Base-by-base conservation (phyloP, 139 green algal species). In the Chlorella sorokiniana region DNA sequence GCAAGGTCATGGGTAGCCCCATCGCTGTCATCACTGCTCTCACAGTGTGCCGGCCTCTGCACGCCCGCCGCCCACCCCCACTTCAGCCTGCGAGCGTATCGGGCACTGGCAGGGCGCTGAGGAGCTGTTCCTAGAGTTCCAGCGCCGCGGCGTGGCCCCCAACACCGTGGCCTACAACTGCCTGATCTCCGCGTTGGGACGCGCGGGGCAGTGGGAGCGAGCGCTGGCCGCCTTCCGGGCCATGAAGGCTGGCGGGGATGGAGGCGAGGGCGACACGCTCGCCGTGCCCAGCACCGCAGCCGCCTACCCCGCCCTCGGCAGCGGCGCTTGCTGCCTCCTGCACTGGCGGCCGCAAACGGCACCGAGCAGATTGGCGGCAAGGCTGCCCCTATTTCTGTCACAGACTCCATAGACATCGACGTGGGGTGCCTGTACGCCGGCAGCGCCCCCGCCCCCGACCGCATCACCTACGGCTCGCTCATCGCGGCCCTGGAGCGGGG, bases 401-500 rank as follows among this genome's bases (percentile, higher is more conserved):
- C n/a, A n/a, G n/a, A n/a, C n/a, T n/a, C n/a, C n/a, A n/a, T 45
- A 20, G 33, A 45, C 20, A 7, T 25, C 6, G 81, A 56, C 27
- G n/a, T 40, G 31, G 72, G 25, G 48, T 8, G 27, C 10, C n/a
- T 38, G 44, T 56, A 52, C 54, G 59, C 54, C 9, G n/a, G 44
- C 52, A 54, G 45, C 25, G 27, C 61, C 0, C 20, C 54, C 10
- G 94, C 89, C 82, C 93, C 92, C 2, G 93, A 97, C 83, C 65
- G 85, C 69, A 90, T 96, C 82, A 96, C 93, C 48, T 96, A 92
- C 86, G 88, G 83, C 52, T 90, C 89, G 8, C 86, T 97, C 31
- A 91, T 97, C 45, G 83, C 88, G 1, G 92, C 92, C 20, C 90
- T 90, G 73, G 88, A 86, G 69, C 70, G 69, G 20, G 81, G 83